Evolutionary conservation across 208 protist genomes (phyloP).

Genomic region (Crithidia thermophila): DNA sequence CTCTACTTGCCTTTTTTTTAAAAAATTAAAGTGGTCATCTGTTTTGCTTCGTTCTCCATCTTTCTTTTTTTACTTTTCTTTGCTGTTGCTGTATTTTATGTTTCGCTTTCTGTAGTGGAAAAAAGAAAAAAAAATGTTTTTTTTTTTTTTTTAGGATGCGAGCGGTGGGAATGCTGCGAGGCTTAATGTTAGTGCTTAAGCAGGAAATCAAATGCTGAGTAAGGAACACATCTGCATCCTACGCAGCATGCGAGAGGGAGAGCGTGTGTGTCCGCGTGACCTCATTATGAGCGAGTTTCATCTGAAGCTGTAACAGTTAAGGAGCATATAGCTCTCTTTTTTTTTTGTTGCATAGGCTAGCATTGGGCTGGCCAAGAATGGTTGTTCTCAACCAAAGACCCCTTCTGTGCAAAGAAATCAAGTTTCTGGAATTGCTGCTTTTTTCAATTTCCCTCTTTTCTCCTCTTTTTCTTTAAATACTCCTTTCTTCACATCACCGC

Average conservation of each 20-base stretch:
- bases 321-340: too few species aligned
- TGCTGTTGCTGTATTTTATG: neutral
- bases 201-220: too few species aligned
- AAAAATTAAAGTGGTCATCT: too few species aligned
- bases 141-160: neutral
- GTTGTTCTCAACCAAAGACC: neutral
- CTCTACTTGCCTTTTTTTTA: neutral
- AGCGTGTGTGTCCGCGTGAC: too few species aligned
- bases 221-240: too few species aligned
- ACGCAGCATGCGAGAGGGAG: too few species aligned
- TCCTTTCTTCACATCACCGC: too few species aligned
- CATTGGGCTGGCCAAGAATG: neutral
- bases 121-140: slow-evolving; percentile 5
- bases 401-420: neutral
- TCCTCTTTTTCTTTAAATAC: slow-evolving; percentile 12
- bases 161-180: neutral
- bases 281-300: too few species aligned
- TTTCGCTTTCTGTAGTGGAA: neutral
- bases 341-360: too few species aligned
- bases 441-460: slow-evolving; percentile 12
- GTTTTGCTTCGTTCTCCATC: neutral
- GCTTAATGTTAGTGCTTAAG: too few species aligned
- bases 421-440: slow-evolving; percentile 9
- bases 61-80: neutral
- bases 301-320: too few species aligned